A percentile compares a stretch with the other conserved stretches of the same genome.
phyloP scores from a whole-genome alignment of 768 basidiomycete species.

The Suillus paluster region DNA sequence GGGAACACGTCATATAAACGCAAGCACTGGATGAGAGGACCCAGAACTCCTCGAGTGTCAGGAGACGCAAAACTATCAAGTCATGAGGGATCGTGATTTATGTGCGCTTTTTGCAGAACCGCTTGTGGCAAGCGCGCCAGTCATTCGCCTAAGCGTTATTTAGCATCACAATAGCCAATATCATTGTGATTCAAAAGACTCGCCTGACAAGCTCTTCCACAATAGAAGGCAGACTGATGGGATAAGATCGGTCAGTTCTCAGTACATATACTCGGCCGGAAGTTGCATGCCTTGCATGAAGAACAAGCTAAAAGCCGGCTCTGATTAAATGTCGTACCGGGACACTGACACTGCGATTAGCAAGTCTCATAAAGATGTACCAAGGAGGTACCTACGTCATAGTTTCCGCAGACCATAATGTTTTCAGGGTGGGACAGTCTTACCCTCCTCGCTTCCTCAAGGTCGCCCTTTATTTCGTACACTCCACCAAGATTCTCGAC shows the following conservation, averaged over 20 bases:
- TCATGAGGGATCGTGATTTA: neutral
- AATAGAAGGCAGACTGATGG: conserved; percentile 28
- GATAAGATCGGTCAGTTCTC: neutral
- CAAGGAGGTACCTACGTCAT: conserved; percentile 20
- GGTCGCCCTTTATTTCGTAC: conserved; percentile 38
- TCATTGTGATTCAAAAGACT: neutral
- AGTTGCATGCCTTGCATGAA: conserved; percentile 30
- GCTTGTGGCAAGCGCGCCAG: conserved; percentile 35
- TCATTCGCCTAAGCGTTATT: conserved; percentile 22
- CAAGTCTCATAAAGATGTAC: conserved; percentile 8
- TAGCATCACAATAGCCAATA: neutral
- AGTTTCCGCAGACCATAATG: conserved; percentile 34
- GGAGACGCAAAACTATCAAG: neutral
- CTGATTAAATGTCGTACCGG: conserved; percentile 19
- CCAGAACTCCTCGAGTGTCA: neutral
- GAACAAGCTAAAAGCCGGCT: conserved; percentile 28
- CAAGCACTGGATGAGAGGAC: neutral
- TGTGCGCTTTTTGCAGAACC: conserved; percentile 25
- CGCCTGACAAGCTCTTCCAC: conserved; percentile 31
- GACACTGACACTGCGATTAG: conserved; percentile 25
- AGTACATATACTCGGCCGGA: neutral
- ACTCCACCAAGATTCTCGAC: conserved; percentile 43
- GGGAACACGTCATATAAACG: neutral
- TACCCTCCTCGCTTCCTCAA: conserved; percentile 34
- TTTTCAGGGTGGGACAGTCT: conserved; percentile 27